Evolutionary conservation across 148 eudicot species (phyloP).

Genomic region (Amaranthus palmeri): DNA sequence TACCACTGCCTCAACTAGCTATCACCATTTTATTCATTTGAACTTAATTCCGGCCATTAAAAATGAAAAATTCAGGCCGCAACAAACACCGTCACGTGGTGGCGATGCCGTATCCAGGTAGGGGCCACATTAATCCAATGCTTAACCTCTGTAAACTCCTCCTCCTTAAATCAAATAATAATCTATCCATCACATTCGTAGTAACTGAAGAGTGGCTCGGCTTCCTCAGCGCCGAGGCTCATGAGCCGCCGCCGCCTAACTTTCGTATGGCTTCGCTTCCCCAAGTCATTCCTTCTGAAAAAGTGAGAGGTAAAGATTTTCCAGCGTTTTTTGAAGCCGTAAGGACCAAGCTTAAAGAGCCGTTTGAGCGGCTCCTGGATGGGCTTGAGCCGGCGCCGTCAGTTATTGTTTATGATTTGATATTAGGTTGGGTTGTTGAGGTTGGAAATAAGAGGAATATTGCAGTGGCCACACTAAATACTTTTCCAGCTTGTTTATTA

Average conservation of each 20-base stretch:
- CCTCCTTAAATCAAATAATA: not conserved
- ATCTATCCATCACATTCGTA: slow-evolving; percentile 24
- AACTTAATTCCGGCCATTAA: no score
- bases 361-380: slow-evolving; percentile 47
- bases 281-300: slow-evolving; percentile 58
- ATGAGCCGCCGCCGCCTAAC: slow-evolving; percentile 21
- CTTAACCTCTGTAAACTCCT: slow-evolving; percentile 54
- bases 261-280: slow-evolving; percentile 42
- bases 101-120: slow-evolving; percentile 57
- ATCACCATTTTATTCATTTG: no score
- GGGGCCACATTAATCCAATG: slow-evolving; percentile 74
- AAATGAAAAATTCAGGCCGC: no score
- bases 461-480: slow-evolving; percentile 44
- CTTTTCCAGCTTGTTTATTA: slow-evolving; percentile 36
- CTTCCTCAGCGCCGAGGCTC: slow-evolving; percentile 34
- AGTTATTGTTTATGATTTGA: slow-evolving; percentile 37
- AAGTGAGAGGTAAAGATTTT: slow-evolving; percentile 36
- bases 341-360: slow-evolving; percentile 40
- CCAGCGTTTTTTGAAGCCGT: slow-evolving; percentile 34
- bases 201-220: slow-evolving; percentile 47
- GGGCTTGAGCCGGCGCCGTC: slow-evolving; percentile 30
- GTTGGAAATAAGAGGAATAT: slow-evolving; percentile 42
- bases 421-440: slow-evolving; percentile 37
- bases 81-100: slow-evolving; percentile 36
- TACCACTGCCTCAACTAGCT: no score